These are phyloP conservation scores for Mycena venus DNA, from an alignment of 768 basidiomycete genomes.

Conservation along the genomic window DNA sequence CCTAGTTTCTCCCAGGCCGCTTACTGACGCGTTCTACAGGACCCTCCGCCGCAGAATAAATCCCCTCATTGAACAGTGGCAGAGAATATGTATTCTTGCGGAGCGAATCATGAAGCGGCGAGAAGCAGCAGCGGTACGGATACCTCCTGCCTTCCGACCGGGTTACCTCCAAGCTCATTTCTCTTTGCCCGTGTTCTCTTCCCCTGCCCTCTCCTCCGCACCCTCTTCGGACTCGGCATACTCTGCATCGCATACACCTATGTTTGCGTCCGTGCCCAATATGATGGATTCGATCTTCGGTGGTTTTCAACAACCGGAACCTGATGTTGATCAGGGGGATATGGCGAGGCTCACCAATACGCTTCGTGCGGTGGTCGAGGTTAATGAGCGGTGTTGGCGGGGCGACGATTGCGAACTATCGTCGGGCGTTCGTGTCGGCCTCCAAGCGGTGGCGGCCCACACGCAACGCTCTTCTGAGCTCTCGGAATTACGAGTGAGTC, in stretches of 20 bases:
- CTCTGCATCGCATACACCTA: constrained; percentile 44
- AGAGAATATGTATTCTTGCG: constrained; percentile 86
- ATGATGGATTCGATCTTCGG: constrained; percentile 43
- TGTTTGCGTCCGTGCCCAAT: constrained; percentile 39
- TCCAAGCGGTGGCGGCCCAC: constrained; percentile 76
- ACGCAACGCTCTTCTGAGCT: constrained; percentile 80
- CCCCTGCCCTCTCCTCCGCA: constrained; percentile 50
- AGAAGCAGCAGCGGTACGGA: constrained; percentile 92
- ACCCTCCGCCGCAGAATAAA: constrained; percentile 82
- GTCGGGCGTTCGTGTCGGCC: constrained; percentile 79
- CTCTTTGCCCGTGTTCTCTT: constrained; percentile 65
- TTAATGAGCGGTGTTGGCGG: constrained; percentile 86
- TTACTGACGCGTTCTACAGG: constrained; percentile 52
- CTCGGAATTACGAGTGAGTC: constrained; percentile 77
- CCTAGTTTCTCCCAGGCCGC: not conserved
- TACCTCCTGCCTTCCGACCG: constrained; percentile 72
- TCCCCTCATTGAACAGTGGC: constrained; percentile 90
- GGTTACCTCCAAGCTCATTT: constrained; percentile 80
- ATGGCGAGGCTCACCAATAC: constrained; percentile 87
- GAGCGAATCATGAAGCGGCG: constrained; percentile 93
- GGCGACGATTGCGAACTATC: constrained; percentile 87
- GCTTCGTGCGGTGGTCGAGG: constrained; percentile 81
- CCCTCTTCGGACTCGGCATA: constrained; percentile 46
- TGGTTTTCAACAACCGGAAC: constrained; percentile 34
- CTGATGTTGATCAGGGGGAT: constrained; percentile 74